Evolutionary conservation across 2,329 filamentous ascomycete genomes (phyloP), one percentile per base, ranked within the genome.

Genomic region (Cladosporium sp.): DNA sequence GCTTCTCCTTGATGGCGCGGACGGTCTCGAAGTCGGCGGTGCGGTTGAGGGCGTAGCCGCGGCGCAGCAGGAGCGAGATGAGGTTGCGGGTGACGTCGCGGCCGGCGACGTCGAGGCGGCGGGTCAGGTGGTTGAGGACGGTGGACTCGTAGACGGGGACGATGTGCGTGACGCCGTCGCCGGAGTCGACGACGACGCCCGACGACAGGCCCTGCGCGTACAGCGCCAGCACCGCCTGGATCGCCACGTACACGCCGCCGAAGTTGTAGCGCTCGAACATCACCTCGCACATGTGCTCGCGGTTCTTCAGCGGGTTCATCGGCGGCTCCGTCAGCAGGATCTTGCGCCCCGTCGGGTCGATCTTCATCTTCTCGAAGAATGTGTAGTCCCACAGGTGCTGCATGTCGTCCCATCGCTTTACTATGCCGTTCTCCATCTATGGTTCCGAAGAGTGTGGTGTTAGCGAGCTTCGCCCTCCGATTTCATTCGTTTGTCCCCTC

Each of bases 371-470:
- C 72, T 98, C 92, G 73, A 82, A 86, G 72, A 98, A 98, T 19
- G 93, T 98, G 72, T 95, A 97, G 75, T 98, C 92, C 93, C 93
- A 98, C 52, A 98, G 84, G 69, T 97, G 92, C 77, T 95, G 89
- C 93, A 98, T 98, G 72, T 98, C 93, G 64, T 98, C 93, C 93
- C 93, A 98, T 69, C 90, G 91, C 82, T 96, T 97, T 62, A 98
- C 90, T 66, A 98, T 97, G 66, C 93, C 93, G 71, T 98, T 98
- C 74, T 98, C 93, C 93, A 98, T 98, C 82, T 86, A 71, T 55
- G 31, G 18, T 43, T 32, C 40, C 38, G n/a, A 46, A 46, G 38
- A n/a, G 19, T 16, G 33, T 14, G 41, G 46, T 45, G 43, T 43
- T 37, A 50, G 53, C 53, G 37, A 28, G 43, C 38, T 33, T 33